Evolutionary conservation across 2,329 filamentous ascomycete species (phyloP), one percentile per base, ranked within the genome.

Genomic region (Diaporthe sp.): DNA sequence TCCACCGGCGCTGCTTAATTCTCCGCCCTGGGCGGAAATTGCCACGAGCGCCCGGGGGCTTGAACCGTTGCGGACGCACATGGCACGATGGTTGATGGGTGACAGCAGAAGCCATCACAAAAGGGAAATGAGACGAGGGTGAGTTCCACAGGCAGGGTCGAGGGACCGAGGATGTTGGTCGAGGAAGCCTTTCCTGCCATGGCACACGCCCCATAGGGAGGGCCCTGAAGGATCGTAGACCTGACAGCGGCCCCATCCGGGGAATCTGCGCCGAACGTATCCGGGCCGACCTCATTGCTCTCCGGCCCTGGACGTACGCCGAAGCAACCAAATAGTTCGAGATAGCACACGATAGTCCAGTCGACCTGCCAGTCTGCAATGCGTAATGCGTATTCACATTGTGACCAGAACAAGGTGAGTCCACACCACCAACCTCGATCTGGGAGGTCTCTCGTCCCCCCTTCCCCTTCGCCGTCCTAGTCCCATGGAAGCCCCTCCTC

Each of bases 191-290:
- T 28, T 37, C 34, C 22, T 53, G n/a, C 17, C 42, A 68, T 53
- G 46, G 65, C 65, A n/a, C n/a, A 67, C n/a, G 65, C 65, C 44
- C 44, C 62, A 51, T 68, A 68, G 28, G 44, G 31, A 68, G 62
- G 62, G 62, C 19, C 62, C 46, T 53, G 62, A 68, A 68, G 62
- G 62, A 68, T 68, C 25, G 28, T 49, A n/a, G 28, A 49, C 42
- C 61, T 51, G 65, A 53, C 65, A 68, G 65, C 65, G 65, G 65
- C 65, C 9, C 65, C 46, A 31, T 53, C 62, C 46, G 46, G 44
- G 65, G 62, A 25, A 39, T 39, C 31, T 53, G 31, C 8, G 22
- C 53, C 19, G 22, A 68, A 31, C 53, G 31, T 51, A 68, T 68
- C 62, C 62, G 62, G 44, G 31, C 62, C 62, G 44, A 37, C 12